Evolutionary conservation across 345 rosid genomes (phyloP).

Genomic region (Capsella bursapastoris): DNA sequence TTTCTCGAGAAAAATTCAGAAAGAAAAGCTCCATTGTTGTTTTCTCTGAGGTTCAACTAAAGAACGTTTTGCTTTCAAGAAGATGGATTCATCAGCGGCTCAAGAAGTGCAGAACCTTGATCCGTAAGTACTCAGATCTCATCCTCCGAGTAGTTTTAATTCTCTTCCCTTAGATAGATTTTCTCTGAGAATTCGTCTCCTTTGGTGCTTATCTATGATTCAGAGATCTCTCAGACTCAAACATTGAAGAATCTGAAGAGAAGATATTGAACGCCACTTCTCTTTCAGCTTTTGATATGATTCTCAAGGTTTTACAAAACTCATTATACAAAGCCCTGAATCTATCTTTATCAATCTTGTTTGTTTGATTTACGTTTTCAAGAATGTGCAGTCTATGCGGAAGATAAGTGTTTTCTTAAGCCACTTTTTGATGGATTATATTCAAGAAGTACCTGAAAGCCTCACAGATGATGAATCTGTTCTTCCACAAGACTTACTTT

Average conservation of each 20-base stretch:
- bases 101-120: not conserved
- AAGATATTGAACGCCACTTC: not conserved
- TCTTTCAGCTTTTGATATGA: constrained; percentile 14
- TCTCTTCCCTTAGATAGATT: not conserved
- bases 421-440: not conserved
- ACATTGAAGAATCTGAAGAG: not conserved
- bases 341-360: not conserved
- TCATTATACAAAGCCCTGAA: not conserved
- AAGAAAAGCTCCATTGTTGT: not conserved
- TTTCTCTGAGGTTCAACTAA: not conserved
- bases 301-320: constrained; percentile 7
- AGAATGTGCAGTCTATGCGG: not conserved
- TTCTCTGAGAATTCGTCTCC: not conserved
- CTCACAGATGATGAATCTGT: not conserved
- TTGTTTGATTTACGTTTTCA: not conserved
- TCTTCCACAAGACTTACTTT: not conserved
- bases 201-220: not conserved
- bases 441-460: not conserved
- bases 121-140: not conserved
- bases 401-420: not conserved
- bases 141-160: not conserved
- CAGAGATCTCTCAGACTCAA: constrained; percentile 4
- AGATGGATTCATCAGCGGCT: not conserved
- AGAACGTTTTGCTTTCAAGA: not conserved
- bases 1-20: constrained; percentile 7